Evolutionary conservation across 2,329 filamentous ascomycete species (phyloP).

Genomic region (Cladosporium sp.): DNA sequence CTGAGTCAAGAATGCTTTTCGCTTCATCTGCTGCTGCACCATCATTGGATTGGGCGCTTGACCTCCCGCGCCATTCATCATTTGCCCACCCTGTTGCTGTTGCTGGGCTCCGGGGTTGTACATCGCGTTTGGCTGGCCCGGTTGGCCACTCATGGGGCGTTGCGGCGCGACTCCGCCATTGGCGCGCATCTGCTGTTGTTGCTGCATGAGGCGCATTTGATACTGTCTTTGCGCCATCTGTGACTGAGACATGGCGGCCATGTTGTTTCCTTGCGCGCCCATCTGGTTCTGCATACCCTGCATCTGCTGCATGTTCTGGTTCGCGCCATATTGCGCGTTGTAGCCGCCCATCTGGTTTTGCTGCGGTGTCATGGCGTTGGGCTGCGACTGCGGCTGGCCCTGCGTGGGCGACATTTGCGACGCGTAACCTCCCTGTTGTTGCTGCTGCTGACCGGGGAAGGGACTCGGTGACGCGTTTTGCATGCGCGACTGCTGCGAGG

Average conservation of each 20-base stretch:
- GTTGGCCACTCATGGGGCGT: slow-evolving; percentile 30
- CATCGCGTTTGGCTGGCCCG: slow-evolving; percentile 32
- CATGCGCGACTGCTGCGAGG: slow-evolving; percentile 57
- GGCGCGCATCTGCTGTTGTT: slow-evolving; percentile 63
- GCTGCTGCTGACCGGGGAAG: slow-evolving; percentile 57
- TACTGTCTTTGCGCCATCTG: slow-evolving; percentile 74
- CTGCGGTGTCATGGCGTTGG: slow-evolving; percentile 23
- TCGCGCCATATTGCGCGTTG: slow-evolving; percentile 40
- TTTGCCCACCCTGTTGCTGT: slow-evolving; percentile 23
- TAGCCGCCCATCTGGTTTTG: slow-evolving; percentile 36
- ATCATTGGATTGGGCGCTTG: slow-evolving; percentile 18
- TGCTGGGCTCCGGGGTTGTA: slow-evolving; percentile 25
- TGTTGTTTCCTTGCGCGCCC: slow-evolving; percentile 43
- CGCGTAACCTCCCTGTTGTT: slow-evolving; percentile 27
- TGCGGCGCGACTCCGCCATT: slow-evolving; percentile 32
- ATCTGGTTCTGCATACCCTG: slow-evolving; percentile 46
- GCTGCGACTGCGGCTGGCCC: slow-evolving; percentile 19
- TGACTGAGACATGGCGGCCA: slow-evolving; percentile 44
- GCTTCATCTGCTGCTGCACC: slow-evolving; percentile 32
- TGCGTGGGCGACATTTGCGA: slow-evolving; percentile 46
- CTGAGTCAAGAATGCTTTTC: slow-evolving; percentile 58
- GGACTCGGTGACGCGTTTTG: slow-evolving; percentile 90
- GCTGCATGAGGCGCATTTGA: slow-evolving; percentile 80
- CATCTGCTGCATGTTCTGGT: slow-evolving; percentile 33
- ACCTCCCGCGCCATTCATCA: slow-evolving; percentile 28